phyloP scores from a whole-genome alignment of 805 yeast genomes.

The Wickerhamiella shivajii region DNA sequence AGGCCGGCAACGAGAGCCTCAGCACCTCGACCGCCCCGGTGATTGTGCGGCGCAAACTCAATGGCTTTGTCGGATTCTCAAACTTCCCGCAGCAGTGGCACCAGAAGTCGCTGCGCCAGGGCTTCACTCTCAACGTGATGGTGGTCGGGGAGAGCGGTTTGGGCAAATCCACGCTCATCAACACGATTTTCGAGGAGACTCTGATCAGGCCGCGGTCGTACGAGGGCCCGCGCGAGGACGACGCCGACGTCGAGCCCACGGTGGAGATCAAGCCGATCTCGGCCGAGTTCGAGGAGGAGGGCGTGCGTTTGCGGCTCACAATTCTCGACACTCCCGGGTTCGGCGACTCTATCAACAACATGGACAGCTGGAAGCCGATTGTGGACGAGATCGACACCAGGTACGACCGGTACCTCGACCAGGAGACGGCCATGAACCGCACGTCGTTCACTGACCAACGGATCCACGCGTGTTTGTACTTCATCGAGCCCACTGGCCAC shows the following conservation, averaged over 20 bases:
- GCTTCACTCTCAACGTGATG: conserved; percentile 77
- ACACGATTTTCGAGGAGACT: conserved; percentile 55
- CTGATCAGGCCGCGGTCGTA: conserved; percentile 21
- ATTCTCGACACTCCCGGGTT: conserved; percentile 88
- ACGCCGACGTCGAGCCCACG: conserved; percentile 14
- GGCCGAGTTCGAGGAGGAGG: conserved; percentile 80
- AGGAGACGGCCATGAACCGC: conserved; percentile 73
- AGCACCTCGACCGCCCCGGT: conserved; percentile 27
- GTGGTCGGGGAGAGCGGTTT: conserved; percentile 80
- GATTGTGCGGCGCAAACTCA: conserved; percentile 67
- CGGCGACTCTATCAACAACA: conserved; percentile 76
- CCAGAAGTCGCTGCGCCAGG: conserved; percentile 77
- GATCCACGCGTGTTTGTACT: conserved; percentile 84
- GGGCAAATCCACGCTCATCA: conserved; percentile 51
- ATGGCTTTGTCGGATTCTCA: conserved; percentile 92
- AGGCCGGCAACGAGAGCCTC: conserved; percentile 9
- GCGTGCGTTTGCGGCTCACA: conserved; percentile 71
- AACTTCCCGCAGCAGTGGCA: conserved; percentile 98
- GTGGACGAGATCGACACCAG: conserved; percentile 77
- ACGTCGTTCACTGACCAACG: conserved; percentile 61
- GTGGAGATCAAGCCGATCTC: conserved; percentile 47
- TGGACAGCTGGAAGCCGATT: conserved; percentile 76
- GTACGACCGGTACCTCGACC: conserved; percentile 78
- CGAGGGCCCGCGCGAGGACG: neutral
- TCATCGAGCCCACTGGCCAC: conserved; percentile 96